phyloP scores from a whole-genome alignment of 371 early-diverging fungal genomes.

The Saksenaea vasiformis region DNA sequence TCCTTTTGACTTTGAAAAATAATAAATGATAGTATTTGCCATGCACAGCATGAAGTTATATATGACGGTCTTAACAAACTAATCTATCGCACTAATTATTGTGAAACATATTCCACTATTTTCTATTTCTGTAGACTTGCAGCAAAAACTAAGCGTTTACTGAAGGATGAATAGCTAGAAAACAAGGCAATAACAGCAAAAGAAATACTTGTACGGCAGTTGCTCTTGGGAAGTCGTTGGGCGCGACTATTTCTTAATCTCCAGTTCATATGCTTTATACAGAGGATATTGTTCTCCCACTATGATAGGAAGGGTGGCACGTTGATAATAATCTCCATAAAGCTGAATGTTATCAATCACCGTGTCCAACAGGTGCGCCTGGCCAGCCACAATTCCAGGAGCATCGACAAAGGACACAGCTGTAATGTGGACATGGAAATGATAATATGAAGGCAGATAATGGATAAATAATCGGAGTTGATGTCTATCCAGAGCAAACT shows the following conservation, averaged over 20 bases:
- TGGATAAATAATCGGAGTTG: slow-evolving; percentile 79
- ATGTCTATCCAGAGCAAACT: slow-evolving; percentile 40
- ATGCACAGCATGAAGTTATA: too few relatives aligned
- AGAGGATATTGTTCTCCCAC: slow-evolving; percentile 33
- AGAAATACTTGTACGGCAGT: not conserved
- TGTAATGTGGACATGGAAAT: slow-evolving; percentile 83
- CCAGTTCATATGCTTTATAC: not conserved
- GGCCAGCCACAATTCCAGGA: slow-evolving; percentile 67
- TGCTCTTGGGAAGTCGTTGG: not conserved
- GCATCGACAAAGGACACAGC: slow-evolving; percentile 61
- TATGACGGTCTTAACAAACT: too few relatives aligned
- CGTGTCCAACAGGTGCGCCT: slow-evolving; percentile 75
- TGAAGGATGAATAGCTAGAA: too few relatives aligned
- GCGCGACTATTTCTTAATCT: not conserved
- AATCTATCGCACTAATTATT: too few relatives aligned
- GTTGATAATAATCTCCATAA: slow-evolving; percentile 38
- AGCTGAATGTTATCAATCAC: slow-evolving; percentile 63
- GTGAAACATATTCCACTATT: too few relatives aligned
- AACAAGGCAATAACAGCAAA: too few relatives aligned
- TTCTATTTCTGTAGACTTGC: too few relatives aligned
- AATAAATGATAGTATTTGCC: too few relatives aligned
- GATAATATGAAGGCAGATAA: slow-evolving; percentile 88
- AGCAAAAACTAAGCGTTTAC: too few relatives aligned
- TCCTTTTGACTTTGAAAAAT: too few relatives aligned
- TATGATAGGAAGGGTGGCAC: slow-evolving; percentile 36